These are phyloP conservation scores for Colletotrichum chrysophilum DNA, from an alignment of 2,329 filamentous ascomycete species.

Conservation along the genomic window DNA sequence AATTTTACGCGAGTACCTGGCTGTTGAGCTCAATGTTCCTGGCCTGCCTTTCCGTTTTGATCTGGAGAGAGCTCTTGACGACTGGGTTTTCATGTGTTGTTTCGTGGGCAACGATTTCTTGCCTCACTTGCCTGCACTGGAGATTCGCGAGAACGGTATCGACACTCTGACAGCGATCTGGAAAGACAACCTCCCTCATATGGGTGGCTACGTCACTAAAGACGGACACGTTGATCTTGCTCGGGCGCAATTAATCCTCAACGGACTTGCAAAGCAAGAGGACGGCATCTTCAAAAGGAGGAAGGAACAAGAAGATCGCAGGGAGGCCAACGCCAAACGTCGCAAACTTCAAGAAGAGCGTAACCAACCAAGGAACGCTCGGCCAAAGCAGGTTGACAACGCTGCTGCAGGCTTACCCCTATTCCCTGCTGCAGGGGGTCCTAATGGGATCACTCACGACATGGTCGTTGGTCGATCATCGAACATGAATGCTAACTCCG, in stretches of 20 bases:
- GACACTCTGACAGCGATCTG: slow-evolving; percentile 97
- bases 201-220: slow-evolving; percentile 96
- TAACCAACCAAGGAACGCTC: slow-evolving; percentile 25
- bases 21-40: slow-evolving; percentile 84
- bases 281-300: slow-evolving; percentile 90
- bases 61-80: slow-evolving; percentile 90
- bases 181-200: slow-evolving; percentile 87
- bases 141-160: slow-evolving; percentile 96
- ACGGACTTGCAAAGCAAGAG: slow-evolving; percentile 90
- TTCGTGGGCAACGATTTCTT: slow-evolving; percentile 99
- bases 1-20: slow-evolving; percentile 89
- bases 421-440: slow-evolving; percentile 45
- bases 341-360: slow-evolving; percentile 73
- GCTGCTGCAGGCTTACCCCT: slow-evolving; percentile 21
- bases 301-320: slow-evolving; percentile 83
- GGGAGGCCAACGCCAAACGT: slow-evolving; percentile 79
- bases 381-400: slow-evolving; percentile 25
- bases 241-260: slow-evolving; percentile 85
- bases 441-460: slow-evolving; percentile 74
- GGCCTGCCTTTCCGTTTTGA: slow-evolving; percentile 88
- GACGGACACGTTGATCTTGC: slow-evolving; percentile 90
- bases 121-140: slow-evolving; percentile 94
- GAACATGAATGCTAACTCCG: slow-evolving; percentile 65
- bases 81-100: slow-evolving; percentile 99
- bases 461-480: slow-evolving; percentile 67